phyloP scores from a whole-genome alignment of 768 basidiomycete genomes.

The Amanita rubescens region DNA sequence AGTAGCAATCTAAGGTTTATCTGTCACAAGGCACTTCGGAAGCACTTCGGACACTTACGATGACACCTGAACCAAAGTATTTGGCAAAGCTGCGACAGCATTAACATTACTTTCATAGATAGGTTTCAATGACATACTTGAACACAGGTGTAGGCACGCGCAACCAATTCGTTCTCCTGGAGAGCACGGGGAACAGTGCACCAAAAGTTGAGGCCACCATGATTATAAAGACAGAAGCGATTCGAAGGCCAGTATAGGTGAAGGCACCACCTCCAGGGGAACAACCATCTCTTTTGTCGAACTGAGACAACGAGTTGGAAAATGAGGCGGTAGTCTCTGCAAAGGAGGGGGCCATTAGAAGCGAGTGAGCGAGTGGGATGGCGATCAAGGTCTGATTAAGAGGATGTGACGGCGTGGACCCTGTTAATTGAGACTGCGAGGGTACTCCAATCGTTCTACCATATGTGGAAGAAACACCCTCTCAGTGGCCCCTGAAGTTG shows the following conservation, averaged over 20 bases:
- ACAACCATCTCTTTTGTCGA: constrained; percentile 27
- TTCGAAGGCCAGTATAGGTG: constrained; percentile 43
- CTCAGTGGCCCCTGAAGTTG: not conserved
- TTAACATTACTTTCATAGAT: not conserved
- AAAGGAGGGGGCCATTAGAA: constrained; percentile 8
- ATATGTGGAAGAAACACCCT: not conserved
- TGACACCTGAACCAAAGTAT: constrained; percentile 87
- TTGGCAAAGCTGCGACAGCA: constrained; percentile 58
- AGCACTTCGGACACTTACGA: constrained; percentile 38
- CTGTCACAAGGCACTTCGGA: not conserved
- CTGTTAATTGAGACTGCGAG: constrained; percentile 3
- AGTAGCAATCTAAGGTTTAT: constrained; percentile 62
- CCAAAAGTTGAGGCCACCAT: constrained; percentile 51
- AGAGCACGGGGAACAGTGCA: constrained; percentile 66
- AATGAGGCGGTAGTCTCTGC: constrained; percentile 1
- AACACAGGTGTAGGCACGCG: constrained; percentile 55
- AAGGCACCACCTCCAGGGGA: constrained; percentile 45
- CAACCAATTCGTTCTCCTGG: constrained; percentile 42
- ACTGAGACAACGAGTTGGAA: not conserved
- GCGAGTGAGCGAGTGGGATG: not conserved
- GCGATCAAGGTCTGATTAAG: not conserved
- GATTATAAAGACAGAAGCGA: constrained; percentile 73
- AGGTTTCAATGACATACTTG: constrained; percentile 42
- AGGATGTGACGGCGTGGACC: not conserved
- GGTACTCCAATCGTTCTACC: constrained; percentile 10